Evolutionary conservation across 2,329 filamentous ascomycete genomes (phyloP), one percentile per base, ranked within the genome.

Genomic region (Aspergillus sp.): DNA sequence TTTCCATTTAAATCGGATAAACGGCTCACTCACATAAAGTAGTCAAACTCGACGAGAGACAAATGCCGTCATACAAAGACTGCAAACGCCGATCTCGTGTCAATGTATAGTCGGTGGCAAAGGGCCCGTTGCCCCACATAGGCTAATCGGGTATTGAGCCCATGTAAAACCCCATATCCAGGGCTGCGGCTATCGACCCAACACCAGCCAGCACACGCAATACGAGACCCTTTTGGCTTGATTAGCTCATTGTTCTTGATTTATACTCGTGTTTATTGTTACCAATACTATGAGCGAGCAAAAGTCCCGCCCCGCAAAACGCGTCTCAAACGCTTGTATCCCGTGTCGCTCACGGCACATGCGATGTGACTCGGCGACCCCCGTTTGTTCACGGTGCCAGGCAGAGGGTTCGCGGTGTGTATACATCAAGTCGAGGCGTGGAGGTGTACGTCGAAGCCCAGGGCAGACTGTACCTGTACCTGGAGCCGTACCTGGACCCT

Each of bases 301-400:
- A 47, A 47, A 47, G 34, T 47, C 52, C 43, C 38, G 19, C 22
- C 52, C 52, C 22, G 25, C 28, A n/a, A 54, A 54, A 54, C 52
- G 52, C 19, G 52, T 54, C 23, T 54, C 52, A 38, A 54, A 54
- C 28, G 57, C 57, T 23, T 59, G 57, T 31, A 38, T 47, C 22
- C 23, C 25, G 4, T 59, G 57, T 38, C 57, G 57, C 23, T 51
- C 57, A 3, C 38, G 50, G 3, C 57, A 59, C 34, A 52, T 53
- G 17, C 41, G 45, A 38, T 59, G 57, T n/a, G 57, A 59, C n/a
- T 51, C 57, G 22, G 25, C 49, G 19, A 19, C 30, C 17, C 57
- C 57, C 7, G 17, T n/a, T 17, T 59, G 57, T 13, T 28, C 28
- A 8, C 57, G 57, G 1, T 59, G 57, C 25, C 28, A 53, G 25